Conservation (phyloP, 345 rosid species). For the Litchi chinensis region DNA sequence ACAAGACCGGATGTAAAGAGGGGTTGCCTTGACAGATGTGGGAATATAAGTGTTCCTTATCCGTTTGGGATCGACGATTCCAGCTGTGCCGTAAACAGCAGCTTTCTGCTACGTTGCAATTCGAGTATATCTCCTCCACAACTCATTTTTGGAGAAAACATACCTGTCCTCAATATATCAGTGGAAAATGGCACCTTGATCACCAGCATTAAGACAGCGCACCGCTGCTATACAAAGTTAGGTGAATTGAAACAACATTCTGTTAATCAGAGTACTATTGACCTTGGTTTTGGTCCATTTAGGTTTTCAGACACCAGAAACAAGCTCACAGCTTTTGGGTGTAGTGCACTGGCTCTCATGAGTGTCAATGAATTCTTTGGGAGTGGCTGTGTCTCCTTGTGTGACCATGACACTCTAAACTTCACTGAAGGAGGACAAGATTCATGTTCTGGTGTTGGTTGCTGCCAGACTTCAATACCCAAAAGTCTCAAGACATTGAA, state of each 20-base stretch:
- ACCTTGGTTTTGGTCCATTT: not conserved
- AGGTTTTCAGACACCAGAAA: constrained; percentile 22
- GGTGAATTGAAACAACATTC: rapidly evolving
- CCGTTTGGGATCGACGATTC: constrained; percentile 26
- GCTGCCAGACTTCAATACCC: constrained; percentile 32
- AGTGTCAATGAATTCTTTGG: not conserved
- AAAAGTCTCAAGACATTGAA: constrained; percentile 2
- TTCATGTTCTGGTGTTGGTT: constrained; percentile 33
- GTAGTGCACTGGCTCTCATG: not conserved
- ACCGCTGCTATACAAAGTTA: constrained; percentile 5
- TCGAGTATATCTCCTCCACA: not conserved
- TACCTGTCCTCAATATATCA: constrained; percentile 1
- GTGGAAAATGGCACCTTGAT: constrained; percentile 13
- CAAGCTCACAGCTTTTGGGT: constrained; percentile 34
- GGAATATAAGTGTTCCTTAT: constrained; percentile 31
- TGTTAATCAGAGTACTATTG: rapidly evolving
- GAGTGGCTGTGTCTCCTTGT: constrained; percentile 19
- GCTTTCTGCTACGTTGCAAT: constrained; percentile 21
- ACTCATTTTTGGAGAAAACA: not conserved
- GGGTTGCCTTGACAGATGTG: constrained; percentile 25
- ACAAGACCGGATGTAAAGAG: not conserved
- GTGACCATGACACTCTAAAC: not conserved
- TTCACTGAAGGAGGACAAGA: not conserved
- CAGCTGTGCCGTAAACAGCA: not conserved
- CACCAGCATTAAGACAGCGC: not conserved